Conservation (phyloP, 1,284 basidiomycete genomes). For the Cronartium ribicola region DNA sequence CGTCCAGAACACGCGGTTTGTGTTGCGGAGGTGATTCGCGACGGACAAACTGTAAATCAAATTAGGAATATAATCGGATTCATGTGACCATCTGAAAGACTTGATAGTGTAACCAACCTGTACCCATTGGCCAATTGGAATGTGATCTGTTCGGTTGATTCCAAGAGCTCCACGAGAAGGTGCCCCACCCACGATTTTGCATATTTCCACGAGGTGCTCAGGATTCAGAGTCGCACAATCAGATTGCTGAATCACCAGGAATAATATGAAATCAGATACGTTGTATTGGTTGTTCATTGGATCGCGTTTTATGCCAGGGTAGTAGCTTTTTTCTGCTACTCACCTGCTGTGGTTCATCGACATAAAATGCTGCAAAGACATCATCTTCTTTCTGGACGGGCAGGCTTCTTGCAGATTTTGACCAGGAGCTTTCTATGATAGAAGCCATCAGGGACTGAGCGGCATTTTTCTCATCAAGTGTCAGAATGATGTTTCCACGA, state of each 20-base stretch:
- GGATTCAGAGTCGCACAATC: background rate
- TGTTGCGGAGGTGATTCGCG: background rate
- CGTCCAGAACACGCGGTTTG: background rate
- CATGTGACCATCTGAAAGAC: background rate
- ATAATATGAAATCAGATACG: too few species aligned
- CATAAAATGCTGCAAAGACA: conserved; percentile 26
- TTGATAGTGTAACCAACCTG: conserved; percentile 19
- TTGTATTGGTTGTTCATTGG: background rate
- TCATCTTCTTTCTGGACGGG: conserved; percentile 35
- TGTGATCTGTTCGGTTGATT: conserved; percentile 21
- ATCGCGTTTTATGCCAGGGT: too few species aligned
- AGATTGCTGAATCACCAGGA: background rate
- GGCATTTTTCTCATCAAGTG: conserved; percentile 17
- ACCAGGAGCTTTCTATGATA: background rate
- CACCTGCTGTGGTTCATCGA: background rate
- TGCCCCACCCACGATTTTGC: conserved; percentile 27
- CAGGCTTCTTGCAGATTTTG: background rate
- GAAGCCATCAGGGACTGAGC: conserved; percentile 12
- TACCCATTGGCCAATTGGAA: conserved; percentile 13
- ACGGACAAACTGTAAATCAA: too few species aligned
- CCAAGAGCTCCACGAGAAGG: conserved; percentile 31
- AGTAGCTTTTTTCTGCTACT: too few species aligned
- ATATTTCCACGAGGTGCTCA: conserved; percentile 20
- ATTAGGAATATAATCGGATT: background rate
- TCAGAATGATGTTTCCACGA: conserved; percentile 36